Conservation (phyloP, 495 filamentous ascomycete genomes). For the Xylaria venustula region DNA sequence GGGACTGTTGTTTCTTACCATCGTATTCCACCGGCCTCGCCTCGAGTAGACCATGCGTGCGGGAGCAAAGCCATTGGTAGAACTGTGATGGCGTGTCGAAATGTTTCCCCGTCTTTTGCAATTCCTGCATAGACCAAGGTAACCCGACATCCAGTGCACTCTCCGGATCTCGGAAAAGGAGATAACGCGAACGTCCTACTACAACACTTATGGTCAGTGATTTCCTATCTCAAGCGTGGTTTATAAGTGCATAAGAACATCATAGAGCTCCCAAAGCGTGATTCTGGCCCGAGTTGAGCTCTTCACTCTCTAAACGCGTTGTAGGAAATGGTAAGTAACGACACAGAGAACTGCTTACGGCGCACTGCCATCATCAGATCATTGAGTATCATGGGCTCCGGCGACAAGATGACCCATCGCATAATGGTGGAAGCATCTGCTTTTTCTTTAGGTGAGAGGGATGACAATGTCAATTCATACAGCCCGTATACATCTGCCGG, state of each 20-base stretch:
- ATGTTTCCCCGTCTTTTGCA: conserved; percentile 31
- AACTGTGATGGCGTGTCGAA: conserved; percentile 36
- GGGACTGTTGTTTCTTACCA: conserved; percentile 21
- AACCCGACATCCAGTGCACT: conserved; percentile 28
- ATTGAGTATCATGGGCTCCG: conserved; percentile 36
- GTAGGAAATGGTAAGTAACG: no score
- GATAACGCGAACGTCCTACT: conserved; percentile 23
- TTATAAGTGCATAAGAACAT: no score
- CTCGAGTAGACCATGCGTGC: conserved; percentile 38
- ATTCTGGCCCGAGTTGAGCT: no score
- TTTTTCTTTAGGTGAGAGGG: conserved; percentile 31
- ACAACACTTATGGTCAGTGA: no score
- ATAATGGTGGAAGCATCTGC: conserved; percentile 35
- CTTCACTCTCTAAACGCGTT: no score
- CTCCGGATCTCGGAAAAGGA: conserved; percentile 19
- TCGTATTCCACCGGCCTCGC: conserved; percentile 22
- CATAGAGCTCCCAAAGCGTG: no score
- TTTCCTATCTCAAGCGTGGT: no score
- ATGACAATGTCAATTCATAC: conserved; percentile 39
- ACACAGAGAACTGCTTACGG: background rate
- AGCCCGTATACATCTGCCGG: conserved; percentile 34
- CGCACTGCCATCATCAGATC: conserved; percentile 35
- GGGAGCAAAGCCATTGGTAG: conserved; percentile 34
- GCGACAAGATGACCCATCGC: conserved; percentile 38
- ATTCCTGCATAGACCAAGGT: conserved; percentile 31